Base-by-base conservation (phyloP, 192 early-diverging fungal species). In the Allomyces arbusculus region DNA sequence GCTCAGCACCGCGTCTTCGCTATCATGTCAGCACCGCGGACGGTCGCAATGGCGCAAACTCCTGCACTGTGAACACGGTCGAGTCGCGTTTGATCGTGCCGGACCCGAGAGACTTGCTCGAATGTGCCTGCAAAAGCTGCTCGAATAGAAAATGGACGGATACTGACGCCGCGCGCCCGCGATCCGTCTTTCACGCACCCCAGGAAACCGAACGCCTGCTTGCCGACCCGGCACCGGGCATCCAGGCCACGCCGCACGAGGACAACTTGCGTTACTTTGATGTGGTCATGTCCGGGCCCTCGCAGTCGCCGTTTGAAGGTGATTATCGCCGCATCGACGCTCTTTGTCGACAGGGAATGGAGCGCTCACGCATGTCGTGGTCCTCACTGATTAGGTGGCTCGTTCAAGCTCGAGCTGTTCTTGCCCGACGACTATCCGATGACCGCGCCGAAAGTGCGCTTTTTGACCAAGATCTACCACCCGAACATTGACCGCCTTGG, bases 401-500 rank as follows among this genome's bases (percentile, higher is more conserved):
- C 79, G 24, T 98, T 98, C 75, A 90, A 86, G 69, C 83, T 98
- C 63, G 95, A 98, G 72, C 82, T 98, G 64, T 98, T 92, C 71
- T 76, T 98, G 68, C 92, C 95, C 65, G 93, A 95, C 67, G 92
- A 94, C 24, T 98, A 98, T 71, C 95, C 95, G 26, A 98, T 98
- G 95, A 85, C 87, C 3, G 91, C 95, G 61, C 95, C 95, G 55
- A 98, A 94, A 81, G 95, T 98, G 45, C 90, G 93, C 23, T 96
- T 92, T 69, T 78, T 98, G 75, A 98, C 95, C 62, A 91, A 91
- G 76, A 98, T 98, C 73, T 98, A 98, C 78, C 93, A 96, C 74
- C 93, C 93, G 23, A 98, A 98, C 73, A 98, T 98, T 73, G 95
- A 98, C 77, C 96, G 92, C 79, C 84, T 96, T 24, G 95, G 95